A percentile compares a stretch with the other conserved stretches of the same genome.
Conservation (phyloP, 1,284 basidiomycete species). For the Violaceomyces palustris region DNA sequence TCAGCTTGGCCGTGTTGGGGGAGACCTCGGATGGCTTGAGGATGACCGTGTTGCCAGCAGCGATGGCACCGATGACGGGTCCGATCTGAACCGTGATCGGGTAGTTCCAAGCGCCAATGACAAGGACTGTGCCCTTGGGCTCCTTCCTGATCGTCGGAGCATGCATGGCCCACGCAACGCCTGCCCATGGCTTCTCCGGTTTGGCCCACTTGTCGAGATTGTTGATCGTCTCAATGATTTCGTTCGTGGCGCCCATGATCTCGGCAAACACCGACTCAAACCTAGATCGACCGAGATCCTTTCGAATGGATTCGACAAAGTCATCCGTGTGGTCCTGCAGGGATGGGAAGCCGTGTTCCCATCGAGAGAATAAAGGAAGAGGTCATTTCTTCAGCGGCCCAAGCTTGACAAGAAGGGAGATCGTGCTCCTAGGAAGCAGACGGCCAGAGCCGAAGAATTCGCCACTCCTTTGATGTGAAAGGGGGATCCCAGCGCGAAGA, state of each 20-base stretch:
- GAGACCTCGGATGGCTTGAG: slow-evolving; percentile 69
- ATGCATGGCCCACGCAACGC: slow-evolving; percentile 47
- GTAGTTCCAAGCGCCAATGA: slow-evolving; percentile 55
- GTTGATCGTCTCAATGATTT: slow-evolving; percentile 64
- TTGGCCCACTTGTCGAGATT: slow-evolving; percentile 59
- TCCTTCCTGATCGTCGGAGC: slow-evolving; percentile 50
- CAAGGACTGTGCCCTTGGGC: slow-evolving; percentile 55
- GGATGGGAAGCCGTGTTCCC: neutral
- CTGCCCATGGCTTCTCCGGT: slow-evolving; percentile 43
- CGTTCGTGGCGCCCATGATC: slow-evolving; percentile 54
- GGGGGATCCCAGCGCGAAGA: too few relatives aligned
- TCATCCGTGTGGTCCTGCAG: slow-evolving; percentile 60
- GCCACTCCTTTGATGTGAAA: too few relatives aligned
- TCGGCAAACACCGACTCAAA: slow-evolving; percentile 53
- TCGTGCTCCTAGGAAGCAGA: too few relatives aligned
- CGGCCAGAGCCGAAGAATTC: too few relatives aligned
- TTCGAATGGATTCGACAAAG: slow-evolving; percentile 58
- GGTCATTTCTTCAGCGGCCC: too few relatives aligned
- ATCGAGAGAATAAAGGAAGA: too few relatives aligned
- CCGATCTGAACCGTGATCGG: slow-evolving; percentile 48
- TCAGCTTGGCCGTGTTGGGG: slow-evolving; percentile 63
- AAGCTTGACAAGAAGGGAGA: too few relatives aligned
- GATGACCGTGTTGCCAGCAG: slow-evolving; percentile 56
- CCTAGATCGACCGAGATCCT: slow-evolving; percentile 59
- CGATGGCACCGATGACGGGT: slow-evolving; percentile 54